Conservation (phyloP, 176 grass and related monocot genomes). For the Oryza officinalis region DNA sequence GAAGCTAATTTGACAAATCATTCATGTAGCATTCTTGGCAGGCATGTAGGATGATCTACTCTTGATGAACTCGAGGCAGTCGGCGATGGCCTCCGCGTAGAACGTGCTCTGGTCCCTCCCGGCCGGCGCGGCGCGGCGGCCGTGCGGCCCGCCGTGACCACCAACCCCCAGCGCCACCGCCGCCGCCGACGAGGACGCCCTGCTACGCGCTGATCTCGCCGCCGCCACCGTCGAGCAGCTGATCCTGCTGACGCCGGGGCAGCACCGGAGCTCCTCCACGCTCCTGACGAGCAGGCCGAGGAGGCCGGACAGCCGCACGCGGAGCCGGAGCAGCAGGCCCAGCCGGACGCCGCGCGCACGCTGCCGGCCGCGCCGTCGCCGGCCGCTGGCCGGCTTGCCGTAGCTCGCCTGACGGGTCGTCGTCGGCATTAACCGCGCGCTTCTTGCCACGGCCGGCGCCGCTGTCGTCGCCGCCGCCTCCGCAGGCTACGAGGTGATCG, state of each 20-base stretch:
- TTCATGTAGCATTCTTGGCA: constrained; percentile 12
- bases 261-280: constrained; percentile 60
- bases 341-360: constrained; percentile 39
- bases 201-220: neutral
- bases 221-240: neutral
- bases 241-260: constrained; percentile 21
- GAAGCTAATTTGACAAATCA: neutral
- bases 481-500: too few relatives aligned
- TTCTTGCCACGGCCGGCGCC: neutral
- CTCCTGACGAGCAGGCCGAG: constrained; percentile 34
- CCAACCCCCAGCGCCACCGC: too few relatives aligned
- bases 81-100: constrained; percentile 59
- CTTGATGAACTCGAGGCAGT: constrained; percentile 73
- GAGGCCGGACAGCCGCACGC: constrained; percentile 42
- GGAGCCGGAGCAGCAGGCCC: constrained; percentile 45
- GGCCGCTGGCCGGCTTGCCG: neutral
- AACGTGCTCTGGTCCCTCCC: constrained; percentile 44
- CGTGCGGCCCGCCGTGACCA: too few relatives aligned
- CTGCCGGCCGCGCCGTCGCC: constrained; percentile 8
- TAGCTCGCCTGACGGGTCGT: constrained; percentile 4
- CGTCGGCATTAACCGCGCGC: neutral
- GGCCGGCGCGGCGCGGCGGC: neutral
- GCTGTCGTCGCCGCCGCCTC: too few relatives aligned
- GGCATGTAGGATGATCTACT: constrained; percentile 33
- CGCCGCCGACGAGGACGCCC: too few relatives aligned